phyloP scores from a whole-genome alignment of 225 moss, liverwort and hornwort genomes.

The Ulota crispa region DNA sequence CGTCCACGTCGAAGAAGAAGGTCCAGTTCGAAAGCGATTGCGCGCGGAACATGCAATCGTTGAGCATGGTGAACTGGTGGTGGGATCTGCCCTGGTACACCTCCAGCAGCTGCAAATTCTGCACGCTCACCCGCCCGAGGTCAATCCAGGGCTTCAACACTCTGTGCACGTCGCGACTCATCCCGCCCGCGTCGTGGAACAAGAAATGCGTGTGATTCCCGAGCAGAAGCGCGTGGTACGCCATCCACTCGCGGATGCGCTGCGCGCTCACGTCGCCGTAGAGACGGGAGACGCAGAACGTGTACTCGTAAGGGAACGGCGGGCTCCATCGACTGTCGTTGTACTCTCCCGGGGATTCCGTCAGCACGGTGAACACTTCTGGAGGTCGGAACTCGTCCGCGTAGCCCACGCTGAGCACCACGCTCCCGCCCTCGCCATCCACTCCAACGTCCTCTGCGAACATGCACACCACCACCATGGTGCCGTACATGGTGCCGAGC shows the following conservation, averaged over 20 bases:
- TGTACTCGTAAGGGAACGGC: constrained; percentile 41
- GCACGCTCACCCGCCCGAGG: constrained; percentile 27
- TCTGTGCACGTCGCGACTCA: constrained; percentile 13
- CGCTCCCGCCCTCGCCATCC: constrained; percentile 20
- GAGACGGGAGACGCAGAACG: constrained; percentile 42
- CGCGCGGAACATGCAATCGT: constrained; percentile 51
- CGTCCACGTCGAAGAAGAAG: constrained; percentile 54
- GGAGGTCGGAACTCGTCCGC: constrained; percentile 21
- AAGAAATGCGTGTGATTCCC: constrained; percentile 31
- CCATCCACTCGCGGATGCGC: constrained; percentile 53
- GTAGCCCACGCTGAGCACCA: constrained; percentile 34
- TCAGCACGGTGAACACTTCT: constrained; percentile 27
- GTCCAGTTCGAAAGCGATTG: constrained; percentile 47
- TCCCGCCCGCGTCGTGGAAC: constrained; percentile 44
- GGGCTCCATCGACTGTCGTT: constrained; percentile 16
- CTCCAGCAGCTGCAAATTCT: constrained; percentile 36
- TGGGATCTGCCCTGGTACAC: constrained; percentile 37
- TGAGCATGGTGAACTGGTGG: constrained; percentile 43
- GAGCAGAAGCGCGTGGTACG: constrained; percentile 38
- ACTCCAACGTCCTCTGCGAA: constrained; percentile 32
- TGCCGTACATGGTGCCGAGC: constrained; percentile 26
- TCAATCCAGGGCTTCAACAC: constrained; percentile 46
- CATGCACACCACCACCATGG: constrained; percentile 36
- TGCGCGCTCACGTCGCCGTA: constrained; percentile 37
- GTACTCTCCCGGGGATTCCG: constrained; percentile 37